Conservation (phyloP, 352 stramenopile species). For the Globisporangium viniferum region DNA sequence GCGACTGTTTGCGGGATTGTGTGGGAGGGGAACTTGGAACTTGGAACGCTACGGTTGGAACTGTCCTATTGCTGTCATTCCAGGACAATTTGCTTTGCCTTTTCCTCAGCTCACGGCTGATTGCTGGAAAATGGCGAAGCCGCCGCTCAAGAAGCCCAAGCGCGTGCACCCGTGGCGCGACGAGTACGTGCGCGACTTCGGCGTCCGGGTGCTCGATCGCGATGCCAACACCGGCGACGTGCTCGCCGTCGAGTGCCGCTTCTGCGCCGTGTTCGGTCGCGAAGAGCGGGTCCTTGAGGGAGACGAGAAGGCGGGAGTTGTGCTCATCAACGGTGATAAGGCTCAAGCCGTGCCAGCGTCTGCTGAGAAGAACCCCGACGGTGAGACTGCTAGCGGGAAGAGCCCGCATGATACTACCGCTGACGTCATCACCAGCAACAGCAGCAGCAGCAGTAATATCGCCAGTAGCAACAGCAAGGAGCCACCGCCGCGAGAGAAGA, state of each 20-base stretch:
- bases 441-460: neutral
- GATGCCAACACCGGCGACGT: conserved; percentile 30
- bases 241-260: conserved; percentile 30
- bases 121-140: neutral
- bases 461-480: neutral
- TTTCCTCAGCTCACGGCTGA: too few relatives aligned
- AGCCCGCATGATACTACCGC: neutral
- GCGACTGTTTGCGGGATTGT: too few relatives aligned
- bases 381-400: neutral
- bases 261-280: conserved; percentile 38
- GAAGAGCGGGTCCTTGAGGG: conserved; percentile 16
- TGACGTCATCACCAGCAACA: neutral
- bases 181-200: conserved; percentile 33
- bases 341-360: neutral
- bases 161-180: conserved; percentile 29
- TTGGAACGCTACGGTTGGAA: too few relatives aligned
- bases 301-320: neutral
- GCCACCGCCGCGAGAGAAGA: conserved; percentile 3
- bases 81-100: too few relatives aligned
- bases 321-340: neutral
- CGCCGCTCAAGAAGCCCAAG: conserved; percentile 17
- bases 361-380: neutral
- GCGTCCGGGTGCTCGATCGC: conserved; percentile 25
- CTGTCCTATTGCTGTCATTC: too few relatives aligned
- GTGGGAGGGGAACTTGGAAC: too few relatives aligned